Evolutionary conservation across 164 flowering plant species (phyloP), one percentile per base, ranked within the genome.

Genomic region (Chimonanthus salicifolius): DNA sequence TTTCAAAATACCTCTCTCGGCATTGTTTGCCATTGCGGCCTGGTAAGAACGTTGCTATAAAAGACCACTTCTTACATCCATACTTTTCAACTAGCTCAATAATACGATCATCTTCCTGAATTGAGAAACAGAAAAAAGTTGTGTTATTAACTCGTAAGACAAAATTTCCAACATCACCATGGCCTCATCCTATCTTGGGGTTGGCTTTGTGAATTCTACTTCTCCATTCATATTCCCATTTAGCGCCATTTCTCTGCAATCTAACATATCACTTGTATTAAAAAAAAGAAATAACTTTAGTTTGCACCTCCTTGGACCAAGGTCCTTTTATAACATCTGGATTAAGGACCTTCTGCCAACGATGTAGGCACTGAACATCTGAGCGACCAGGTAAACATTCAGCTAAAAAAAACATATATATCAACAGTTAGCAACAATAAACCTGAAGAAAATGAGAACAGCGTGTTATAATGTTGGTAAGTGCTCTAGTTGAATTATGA

Each of bases 301-400:
- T n/a, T 21, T 33, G 7, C 48, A 92, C 97, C 94, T 92, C 91
- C 76, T 85, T 85, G 10, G 81, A 84, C 94, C 93, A 92, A 13
- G 92, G 85, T 79, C 97, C 93, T 81, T 92, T 90, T n/a, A 88
- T 78, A 65, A 92, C 86, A 1, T 87, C 83, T 48, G 97, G 94
- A 76, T 90, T 78, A 15, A 92, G 85, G 78, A 92, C 94, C 82
- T 92, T 90, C 77, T 90, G 90, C 97, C 97, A 92, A 21, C 93
- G 93, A 78, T 92, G 94, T 71, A 92, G 80, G 80, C 97, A 92
- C 72, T 90, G 97, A 69, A 88, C 89, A 72, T 90, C 94, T 64
- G 89, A 68, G 71, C 90, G 80, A 21, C 79, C 83, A 7, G 85
- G 77, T 66, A 90, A 49, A 75, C 43, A 74, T 66, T 82, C 87